Conservation (phyloP, 2,329 filamentous ascomycete genomes). For the Paramyrothecium roridum region DNA sequence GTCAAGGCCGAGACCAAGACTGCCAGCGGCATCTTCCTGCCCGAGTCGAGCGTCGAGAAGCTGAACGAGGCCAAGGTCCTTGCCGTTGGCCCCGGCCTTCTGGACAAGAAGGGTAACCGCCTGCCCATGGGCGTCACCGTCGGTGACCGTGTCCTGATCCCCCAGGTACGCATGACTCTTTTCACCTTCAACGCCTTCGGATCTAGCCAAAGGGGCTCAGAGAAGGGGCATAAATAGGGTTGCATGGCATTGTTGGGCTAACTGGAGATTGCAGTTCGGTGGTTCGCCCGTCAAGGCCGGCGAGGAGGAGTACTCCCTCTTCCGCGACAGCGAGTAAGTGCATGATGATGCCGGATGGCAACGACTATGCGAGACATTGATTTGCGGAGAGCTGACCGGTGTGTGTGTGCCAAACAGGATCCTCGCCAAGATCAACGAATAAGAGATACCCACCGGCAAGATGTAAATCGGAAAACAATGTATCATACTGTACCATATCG, state of each 20-base stretch:
- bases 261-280: conserved; percentile 63
- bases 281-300: conserved; percentile 95
- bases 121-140: conserved; percentile 76
- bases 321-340: conserved; percentile 96
- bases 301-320: conserved; percentile 93
- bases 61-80: conserved; percentile 96
- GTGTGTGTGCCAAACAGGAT: conserved; percentile 55
- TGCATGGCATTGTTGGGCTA: conserved; percentile 11
- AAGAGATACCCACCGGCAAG: conserved; percentile 24
- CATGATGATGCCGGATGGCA: not conserved
- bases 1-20: conserved; percentile 97
- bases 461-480: conserved; percentile 16
- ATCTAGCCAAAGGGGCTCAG: not conserved
- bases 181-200: not conserved
- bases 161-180: conserved; percentile 64
- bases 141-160: conserved; percentile 94
- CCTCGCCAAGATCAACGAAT: conserved; percentile 99
- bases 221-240: not conserved
- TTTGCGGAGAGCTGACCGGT: conserved; percentile 9
- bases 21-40: conserved; percentile 93
- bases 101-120: conserved; percentile 88
- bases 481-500: conserved; percentile 34
- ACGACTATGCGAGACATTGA: not conserved
- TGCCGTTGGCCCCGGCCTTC: conserved; percentile 83
- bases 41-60: conserved; percentile 95